Conservation (phyloP, 805 yeast species). For the Brettanomyces nanus region DNA sequence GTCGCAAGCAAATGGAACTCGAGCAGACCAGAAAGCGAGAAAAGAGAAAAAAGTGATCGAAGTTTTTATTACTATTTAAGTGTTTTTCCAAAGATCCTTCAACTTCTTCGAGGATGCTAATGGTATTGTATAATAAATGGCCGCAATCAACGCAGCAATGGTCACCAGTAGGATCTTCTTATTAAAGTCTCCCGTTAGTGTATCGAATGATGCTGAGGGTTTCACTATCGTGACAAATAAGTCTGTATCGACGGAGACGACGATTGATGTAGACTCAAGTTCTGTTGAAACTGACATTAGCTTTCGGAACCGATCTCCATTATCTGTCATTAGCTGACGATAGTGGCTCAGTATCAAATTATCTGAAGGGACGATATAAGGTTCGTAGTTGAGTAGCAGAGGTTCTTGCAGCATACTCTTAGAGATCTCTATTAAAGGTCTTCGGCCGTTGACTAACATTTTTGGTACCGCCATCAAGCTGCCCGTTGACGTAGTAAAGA, state of each 20-base stretch:
- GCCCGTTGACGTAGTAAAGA: constrained; percentile 52
- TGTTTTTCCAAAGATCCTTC: constrained; percentile 39
- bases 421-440: constrained; percentile 47
- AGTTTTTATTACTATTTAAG: background rate
- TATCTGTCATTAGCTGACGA: constrained; percentile 29
- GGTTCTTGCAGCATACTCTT: constrained; percentile 46
- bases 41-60: background rate
- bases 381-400: constrained; percentile 55
- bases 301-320: constrained; percentile 15
- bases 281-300: constrained; percentile 50
- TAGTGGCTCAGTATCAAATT: constrained; percentile 42
- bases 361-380: constrained; percentile 46
- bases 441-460: constrained; percentile 54
- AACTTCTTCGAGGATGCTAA: constrained; percentile 47
- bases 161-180: constrained; percentile 56
- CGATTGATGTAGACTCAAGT: constrained; percentile 73
- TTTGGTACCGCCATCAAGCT: constrained; percentile 68
- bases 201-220: constrained; percentile 82
- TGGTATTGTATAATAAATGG: constrained; percentile 46
- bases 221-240: constrained; percentile 68
- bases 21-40: background rate
- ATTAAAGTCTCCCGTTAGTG: constrained; percentile 59
- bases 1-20: constrained; percentile 30
- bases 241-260: constrained; percentile 61
- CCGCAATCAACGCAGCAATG: constrained; percentile 40